phyloP scores from a whole-genome alignment of 768 basidiomycete species.

The Stropharia rugosoannulata region DNA sequence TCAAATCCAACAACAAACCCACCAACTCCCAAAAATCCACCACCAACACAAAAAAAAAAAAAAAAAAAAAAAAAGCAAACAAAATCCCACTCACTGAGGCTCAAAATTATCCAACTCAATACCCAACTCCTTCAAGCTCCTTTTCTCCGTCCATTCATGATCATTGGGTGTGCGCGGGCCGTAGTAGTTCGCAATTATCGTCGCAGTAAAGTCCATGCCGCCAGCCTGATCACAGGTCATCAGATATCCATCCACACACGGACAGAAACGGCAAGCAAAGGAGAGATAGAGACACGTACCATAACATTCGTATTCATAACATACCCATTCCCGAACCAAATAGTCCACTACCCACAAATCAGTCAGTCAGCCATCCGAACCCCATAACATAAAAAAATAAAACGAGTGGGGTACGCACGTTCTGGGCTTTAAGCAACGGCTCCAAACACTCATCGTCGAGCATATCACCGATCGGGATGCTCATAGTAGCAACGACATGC shows the following conservation, averaged over 20 bases:
- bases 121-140: slow-evolving; percentile 30
- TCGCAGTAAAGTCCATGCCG: slow-evolving; percentile 23
- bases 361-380: background rate
- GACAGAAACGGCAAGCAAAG: background rate
- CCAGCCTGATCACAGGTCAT: background rate
- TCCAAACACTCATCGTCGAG: slow-evolving; percentile 30
- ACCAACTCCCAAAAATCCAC: background rate
- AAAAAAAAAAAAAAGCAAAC: background rate
- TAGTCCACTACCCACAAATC: slow-evolving; percentile 13
- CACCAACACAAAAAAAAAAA: background rate
- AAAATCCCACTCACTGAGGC: slow-evolving; percentile 30
- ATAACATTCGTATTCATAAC: slow-evolving; percentile 28
- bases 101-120: slow-evolving; percentile 35
- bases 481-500: slow-evolving; percentile 29
- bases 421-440: slow-evolving; percentile 22
- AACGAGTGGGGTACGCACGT: slow-evolving; percentile 23
- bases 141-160: slow-evolving; percentile 30
- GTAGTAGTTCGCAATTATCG: slow-evolving; percentile 21
- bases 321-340: slow-evolving; percentile 22
- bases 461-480: slow-evolving; percentile 30
- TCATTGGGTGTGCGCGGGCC: slow-evolving; percentile 19
- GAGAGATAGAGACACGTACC: slow-evolving; percentile 14
- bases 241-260: slow-evolving; percentile 15
- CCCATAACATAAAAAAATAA: background rate
- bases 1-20: too few species aligned